Evolutionary conservation across 2,329 filamentous ascomycete genomes (phyloP), one percentile per base, ranked within the genome.

Genomic region (Epichloe scottii): DNA sequence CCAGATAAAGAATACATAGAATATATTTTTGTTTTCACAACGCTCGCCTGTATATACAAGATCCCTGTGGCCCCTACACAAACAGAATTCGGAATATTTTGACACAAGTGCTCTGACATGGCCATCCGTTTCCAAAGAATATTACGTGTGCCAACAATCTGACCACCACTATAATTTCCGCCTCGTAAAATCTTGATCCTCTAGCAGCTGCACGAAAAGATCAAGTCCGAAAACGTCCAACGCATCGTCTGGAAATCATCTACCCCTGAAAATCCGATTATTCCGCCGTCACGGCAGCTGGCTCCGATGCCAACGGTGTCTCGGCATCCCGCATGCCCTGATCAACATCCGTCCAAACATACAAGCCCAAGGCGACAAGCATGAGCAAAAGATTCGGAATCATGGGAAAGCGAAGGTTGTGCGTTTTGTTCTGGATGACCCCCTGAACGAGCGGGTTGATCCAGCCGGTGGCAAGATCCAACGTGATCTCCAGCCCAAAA

Each of bases 401-500:
- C 56, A 57, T 57, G 17, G 56, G 56, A 46, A 57, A 57, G 0
- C 56, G 51, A 34, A 57, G 35, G 33, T 57, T 57, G n/a, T 57
- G 56, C 23, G 54, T 57, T 12, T 41, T 48, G 26, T 57, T 46
- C 40, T 57, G 56, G 6, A 57, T 57, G 3, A 45, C 53, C 0
- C 54, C 56, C 40, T 57, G 54, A 4, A 57, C 54, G 4, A 57
- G 51, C 6, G 56, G 56, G 17, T 56, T 57, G 42, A 57, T 56
- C 56, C 54, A 57, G 2, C 56, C 56, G 3, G 56, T 57, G 2
- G 56, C 54, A 17, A 57, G 52, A 35, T 56, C 56, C 3, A 57
- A 45, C 26, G 56, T 56, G n/a, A 57, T 57, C 34, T 57, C 54
- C 17, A 57, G 51, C 2, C 56, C 56, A 17, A 57, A 15, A 53